A percentile compares a stretch with the other conserved stretches of the same genome.
Evolutionary conservation across 1,284 basidiomycete genomes (phyloP).

Genomic region (Schizophyllum amplum): DNA sequence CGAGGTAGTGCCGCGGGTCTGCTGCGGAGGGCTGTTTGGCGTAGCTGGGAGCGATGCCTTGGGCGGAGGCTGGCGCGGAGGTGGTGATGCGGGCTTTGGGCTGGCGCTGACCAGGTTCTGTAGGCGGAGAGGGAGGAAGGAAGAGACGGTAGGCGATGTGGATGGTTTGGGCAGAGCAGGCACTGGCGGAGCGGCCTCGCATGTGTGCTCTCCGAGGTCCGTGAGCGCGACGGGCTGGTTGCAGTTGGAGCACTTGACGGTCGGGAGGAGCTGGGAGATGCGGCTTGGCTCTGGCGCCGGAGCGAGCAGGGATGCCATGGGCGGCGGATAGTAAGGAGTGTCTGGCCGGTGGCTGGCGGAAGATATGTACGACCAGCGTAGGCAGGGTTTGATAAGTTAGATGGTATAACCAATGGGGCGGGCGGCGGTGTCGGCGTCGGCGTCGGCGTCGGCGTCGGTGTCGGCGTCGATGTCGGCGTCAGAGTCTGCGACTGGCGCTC

Average conservation of each 20-base stretch:
- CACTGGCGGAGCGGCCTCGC: constrained; percentile 38
- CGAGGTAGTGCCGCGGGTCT: constrained; percentile 3
- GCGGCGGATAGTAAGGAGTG: constrained; percentile 5
- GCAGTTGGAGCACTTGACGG: constrained; percentile 79
- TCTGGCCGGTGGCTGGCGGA: constrained; percentile 7
- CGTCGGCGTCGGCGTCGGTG: neutral
- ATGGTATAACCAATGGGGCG: neutral
- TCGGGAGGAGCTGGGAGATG: constrained; percentile 71
- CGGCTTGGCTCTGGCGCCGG: constrained; percentile 24
- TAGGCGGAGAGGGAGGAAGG: constrained; percentile 28
- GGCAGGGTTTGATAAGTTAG: neutral
- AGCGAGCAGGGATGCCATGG: constrained; percentile 37
- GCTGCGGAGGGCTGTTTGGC: constrained; percentile 1
- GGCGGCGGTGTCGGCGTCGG: no score
- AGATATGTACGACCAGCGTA: constrained; percentile 18
- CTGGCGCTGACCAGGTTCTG: constrained; percentile 23
- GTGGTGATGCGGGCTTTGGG: constrained; percentile 12
- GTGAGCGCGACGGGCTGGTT: constrained; percentile 56
- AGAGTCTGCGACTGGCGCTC: no score
- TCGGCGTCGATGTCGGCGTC: neutral
- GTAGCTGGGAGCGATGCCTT: neutral
- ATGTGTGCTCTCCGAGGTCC: constrained; percentile 69
- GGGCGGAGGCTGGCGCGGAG: neutral
- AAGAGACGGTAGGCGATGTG: constrained; percentile 23
- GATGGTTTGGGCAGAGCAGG: constrained; percentile 31